Evolutionary conservation across 2,329 filamentous ascomycete species (phyloP).

Genomic region (Nannizziopsis barbatae): DNA sequence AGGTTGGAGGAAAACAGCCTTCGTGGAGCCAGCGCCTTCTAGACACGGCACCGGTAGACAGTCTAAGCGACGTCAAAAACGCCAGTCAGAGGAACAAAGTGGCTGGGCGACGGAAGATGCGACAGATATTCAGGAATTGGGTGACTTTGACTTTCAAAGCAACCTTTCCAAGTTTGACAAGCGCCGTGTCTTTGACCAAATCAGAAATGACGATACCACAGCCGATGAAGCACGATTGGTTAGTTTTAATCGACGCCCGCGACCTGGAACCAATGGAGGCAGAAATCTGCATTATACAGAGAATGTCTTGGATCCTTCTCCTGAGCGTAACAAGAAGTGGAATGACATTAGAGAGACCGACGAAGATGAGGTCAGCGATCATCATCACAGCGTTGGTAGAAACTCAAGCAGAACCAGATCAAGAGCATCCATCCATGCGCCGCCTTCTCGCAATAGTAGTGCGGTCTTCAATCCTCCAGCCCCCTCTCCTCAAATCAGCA

Average conservation of each 20-base stretch:
- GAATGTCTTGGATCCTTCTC: constrained; percentile 64
- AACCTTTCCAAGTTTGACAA: constrained; percentile 94
- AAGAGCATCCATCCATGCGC: constrained; percentile 27
- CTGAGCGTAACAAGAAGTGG: constrained; percentile 40
- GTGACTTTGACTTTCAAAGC: constrained; percentile 85
- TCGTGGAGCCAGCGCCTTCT: constrained; percentile 44
- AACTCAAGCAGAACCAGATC: constrained; percentile 36
- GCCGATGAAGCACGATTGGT: constrained; percentile 88
- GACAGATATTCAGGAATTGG: constrained; percentile 84
- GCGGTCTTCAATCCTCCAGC: constrained; percentile 29
- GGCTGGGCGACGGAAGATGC: constrained; percentile 95
- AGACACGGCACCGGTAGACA: constrained; percentile 33
- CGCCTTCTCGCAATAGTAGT: constrained; percentile 36
- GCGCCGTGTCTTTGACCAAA: constrained; percentile 78
- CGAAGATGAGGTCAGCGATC: constrained; percentile 31
- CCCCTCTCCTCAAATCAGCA: constrained; percentile 26
- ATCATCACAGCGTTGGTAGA: constrained; percentile 37
- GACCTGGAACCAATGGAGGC: constrained; percentile 60
- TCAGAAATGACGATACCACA: constrained; percentile 74
- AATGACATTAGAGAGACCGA: constrained; percentile 59
- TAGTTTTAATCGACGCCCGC: constrained; percentile 63
- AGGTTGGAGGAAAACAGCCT: constrained; percentile 57
- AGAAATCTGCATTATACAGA: constrained; percentile 89
- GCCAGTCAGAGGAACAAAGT: constrained; percentile 50
- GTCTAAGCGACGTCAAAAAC: constrained; percentile 35